phyloP scores from a whole-genome alignment of 2,329 filamentous ascomycete species.

The Ophiostoma montium region DNA sequence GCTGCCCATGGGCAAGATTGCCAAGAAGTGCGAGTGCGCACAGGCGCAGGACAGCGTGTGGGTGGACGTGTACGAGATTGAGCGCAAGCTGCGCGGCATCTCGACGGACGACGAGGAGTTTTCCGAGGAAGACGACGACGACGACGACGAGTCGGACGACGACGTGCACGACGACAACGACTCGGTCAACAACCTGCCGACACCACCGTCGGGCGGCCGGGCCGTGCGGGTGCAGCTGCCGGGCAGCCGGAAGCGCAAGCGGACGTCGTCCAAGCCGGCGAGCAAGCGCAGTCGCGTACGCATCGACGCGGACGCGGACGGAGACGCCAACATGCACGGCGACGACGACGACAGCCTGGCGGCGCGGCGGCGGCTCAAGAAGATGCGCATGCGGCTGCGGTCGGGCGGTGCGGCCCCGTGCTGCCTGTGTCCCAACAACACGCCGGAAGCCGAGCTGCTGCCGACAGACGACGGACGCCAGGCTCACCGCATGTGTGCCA shows the following conservation, averaged over 20 bases:
- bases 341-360: too few relatives aligned
- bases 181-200: slow-evolving; percentile 39
- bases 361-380: slow-evolving; percentile 49
- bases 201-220: slow-evolving; percentile 43
- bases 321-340: slow-evolving; percentile 13
- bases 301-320: slow-evolving; percentile 12
- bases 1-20: slow-evolving; percentile 88
- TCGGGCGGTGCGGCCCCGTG: slow-evolving; percentile 40
- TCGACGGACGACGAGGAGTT: slow-evolving; percentile 51
- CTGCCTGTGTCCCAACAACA: slow-evolving; percentile 82
- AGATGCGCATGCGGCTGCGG: slow-evolving; percentile 54
- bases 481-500: slow-evolving; percentile 76
- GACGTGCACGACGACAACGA: slow-evolving; percentile 47
- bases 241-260: slow-evolving; percentile 56
- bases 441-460: slow-evolving; percentile 67
- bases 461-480: slow-evolving; percentile 76
- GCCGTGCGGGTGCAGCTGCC: slow-evolving; percentile 29
- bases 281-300: slow-evolving; percentile 2
- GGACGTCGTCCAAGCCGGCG: slow-evolving; percentile 15
- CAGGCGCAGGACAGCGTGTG: slow-evolving; percentile 94
- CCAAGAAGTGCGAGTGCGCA: slow-evolving; percentile 93
- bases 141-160: slow-evolving; percentile 40
- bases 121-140: slow-evolving; percentile 46
- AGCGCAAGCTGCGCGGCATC: slow-evolving; percentile 84
- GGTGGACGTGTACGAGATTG: slow-evolving; percentile 93